Evolutionary conservation across 345 rosid genomes (phyloP).

Genomic region (Trapa incisa): DNA sequence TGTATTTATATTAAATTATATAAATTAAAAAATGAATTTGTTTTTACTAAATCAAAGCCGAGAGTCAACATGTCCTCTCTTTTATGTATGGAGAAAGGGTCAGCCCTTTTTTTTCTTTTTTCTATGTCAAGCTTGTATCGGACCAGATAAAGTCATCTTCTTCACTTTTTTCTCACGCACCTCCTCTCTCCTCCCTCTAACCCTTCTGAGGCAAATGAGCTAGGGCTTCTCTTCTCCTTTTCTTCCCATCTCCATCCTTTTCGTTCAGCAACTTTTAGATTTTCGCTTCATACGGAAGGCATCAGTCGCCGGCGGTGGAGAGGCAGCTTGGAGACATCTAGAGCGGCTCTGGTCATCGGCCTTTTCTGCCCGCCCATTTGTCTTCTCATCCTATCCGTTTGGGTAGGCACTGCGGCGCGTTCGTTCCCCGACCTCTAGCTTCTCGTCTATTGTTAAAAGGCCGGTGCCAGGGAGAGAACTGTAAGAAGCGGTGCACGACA

Average conservation of each 20-base stretch:
- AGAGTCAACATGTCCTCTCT: no score
- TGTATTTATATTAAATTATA: no score
- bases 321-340: conserved; percentile 44
- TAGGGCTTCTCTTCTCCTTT: neutral
- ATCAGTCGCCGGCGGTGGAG: conserved; percentile 27
- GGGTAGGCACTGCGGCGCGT: no score
- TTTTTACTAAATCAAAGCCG: no score
- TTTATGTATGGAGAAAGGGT: no score
- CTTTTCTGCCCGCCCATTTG: conserved; percentile 23
- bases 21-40: no score
- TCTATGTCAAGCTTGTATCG: neutral
- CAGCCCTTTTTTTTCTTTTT: no score
- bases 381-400: conserved; percentile 55
- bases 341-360: conserved; percentile 11
- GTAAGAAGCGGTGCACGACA: neutral
- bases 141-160: neutral
- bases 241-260: no score
- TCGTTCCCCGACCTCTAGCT: no score
- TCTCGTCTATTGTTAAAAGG: no score
- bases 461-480: neutral
- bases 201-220: neutral
- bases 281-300: neutral
- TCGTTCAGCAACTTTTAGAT: neutral
- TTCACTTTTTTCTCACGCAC: neutral
- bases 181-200: neutral